phyloP scores from a whole-genome alignment of 1,284 basidiomycete species.

The Violaceomyces palustris region DNA sequence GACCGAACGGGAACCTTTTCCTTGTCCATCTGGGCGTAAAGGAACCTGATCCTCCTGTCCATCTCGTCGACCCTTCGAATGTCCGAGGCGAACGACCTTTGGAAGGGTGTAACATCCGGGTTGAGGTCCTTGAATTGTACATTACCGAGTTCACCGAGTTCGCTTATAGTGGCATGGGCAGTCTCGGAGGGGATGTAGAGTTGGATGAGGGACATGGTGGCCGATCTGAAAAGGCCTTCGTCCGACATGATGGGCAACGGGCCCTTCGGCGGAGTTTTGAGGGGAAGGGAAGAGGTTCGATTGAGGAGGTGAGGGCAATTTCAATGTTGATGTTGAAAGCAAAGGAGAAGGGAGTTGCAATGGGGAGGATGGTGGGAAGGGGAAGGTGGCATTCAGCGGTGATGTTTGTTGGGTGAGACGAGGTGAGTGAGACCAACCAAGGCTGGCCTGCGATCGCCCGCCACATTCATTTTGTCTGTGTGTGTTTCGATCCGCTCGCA shows the following conservation, averaged over 20 bases:
- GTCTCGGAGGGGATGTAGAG: constrained; percentile 96
- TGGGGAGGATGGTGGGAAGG: no score
- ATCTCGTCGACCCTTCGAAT: constrained; percentile 93
- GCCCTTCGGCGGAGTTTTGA: no score
- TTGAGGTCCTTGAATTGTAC: constrained; percentile 98
- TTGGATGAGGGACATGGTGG: constrained; percentile 87
- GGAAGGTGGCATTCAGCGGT: no score
- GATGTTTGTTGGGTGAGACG: no score
- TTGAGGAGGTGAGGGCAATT: no score
- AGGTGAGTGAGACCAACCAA: no score
- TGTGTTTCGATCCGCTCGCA: no score
- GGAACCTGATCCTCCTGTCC: constrained; percentile 87
- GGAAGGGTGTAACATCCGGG: constrained; percentile 90
- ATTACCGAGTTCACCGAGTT: constrained; percentile 89
- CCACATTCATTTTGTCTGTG: no score
- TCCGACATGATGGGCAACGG: constrained; percentile 18
- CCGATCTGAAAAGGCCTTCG: constrained; percentile 50
- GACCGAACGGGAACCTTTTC: constrained; percentile 69
- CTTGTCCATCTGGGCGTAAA: constrained; percentile 76
- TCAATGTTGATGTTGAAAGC: no score
- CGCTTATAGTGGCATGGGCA: constrained; percentile 89
- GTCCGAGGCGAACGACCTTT: constrained; percentile 94
- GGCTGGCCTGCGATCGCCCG: no score
- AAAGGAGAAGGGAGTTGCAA: no score
- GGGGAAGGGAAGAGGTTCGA: no score